Base-by-base conservation (phyloP, 495 filamentous ascomycete genomes). In the Daldinia childiae region DNA sequence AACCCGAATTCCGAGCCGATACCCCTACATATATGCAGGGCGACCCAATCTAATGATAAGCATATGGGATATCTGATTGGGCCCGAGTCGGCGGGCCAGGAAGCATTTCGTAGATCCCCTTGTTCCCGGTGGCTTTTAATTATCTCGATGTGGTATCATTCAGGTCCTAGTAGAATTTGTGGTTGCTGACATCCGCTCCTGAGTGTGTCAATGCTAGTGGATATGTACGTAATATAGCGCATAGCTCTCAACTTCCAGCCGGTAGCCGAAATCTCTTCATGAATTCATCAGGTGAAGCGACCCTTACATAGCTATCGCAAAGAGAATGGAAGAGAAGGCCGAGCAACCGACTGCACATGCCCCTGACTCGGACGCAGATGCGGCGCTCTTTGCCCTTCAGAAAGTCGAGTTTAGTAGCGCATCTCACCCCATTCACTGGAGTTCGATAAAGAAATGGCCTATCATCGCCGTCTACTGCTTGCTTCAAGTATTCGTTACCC, bases 361-460 rank as follows among this genome's bases (percentile, higher is more conserved):
- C 7, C 30, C 58, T n/a, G 30, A 19, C 14, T 45, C 62, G 55
- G 66, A 63, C 11, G 59, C 34, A 15, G 74, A 77, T 39, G 64
- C 26, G 9, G 71, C 78, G 5, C 65, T 78, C 7, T 69, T 69
- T 30, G 73, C 64, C 19, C 73, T 79, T 12, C 68, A 69, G 27
- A 63, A 68, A n/a, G 71, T 79, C 50, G 73, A 76, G 15, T 50
- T 59, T 3, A 59, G 74, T 30, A 76, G 73, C 54, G 54, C 64
- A 1, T 73, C 77, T 34, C 79, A 81, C 24, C 79, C 78, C 0
- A 77, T 79, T 9, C 78, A 80, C 58, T 81, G 79, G 79, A 73
- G 69, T 8, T 39, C 71, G 4, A 66, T 68, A 65, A 77, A 80
- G 62, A 74, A 77, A 69, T 81, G 79, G 79, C 9, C 19, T 3